Conservation (phyloP, 2,329 filamentous ascomycete species). For the Talaromyces sp. region DNA sequence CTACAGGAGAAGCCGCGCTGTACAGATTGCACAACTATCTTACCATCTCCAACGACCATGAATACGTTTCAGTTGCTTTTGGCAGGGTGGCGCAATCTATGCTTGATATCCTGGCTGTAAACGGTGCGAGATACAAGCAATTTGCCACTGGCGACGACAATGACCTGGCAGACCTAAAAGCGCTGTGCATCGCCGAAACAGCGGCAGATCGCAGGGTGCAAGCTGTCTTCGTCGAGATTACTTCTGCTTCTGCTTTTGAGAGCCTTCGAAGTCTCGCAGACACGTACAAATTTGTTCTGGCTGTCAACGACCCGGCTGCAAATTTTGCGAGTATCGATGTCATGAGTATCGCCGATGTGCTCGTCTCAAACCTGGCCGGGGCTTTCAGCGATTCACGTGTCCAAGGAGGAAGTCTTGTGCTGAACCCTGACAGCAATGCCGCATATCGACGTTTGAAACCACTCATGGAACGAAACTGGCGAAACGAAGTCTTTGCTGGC, state of each 20-base stretch:
- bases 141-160: neutral
- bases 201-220: neutral
- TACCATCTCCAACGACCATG: neutral
- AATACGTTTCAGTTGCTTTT: neutral
- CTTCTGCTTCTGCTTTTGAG: neutral
- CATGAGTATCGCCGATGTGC: conserved; percentile 41
- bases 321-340: conserved; percentile 40
- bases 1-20: neutral
- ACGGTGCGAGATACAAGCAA: neutral
- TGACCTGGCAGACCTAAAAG: neutral
- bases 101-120: neutral
- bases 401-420: conserved; percentile 47
- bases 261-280: conserved; percentile 38
- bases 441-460: neutral
- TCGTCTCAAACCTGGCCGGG: conserved; percentile 53
- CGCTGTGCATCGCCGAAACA: neutral
- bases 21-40: neutral
- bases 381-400: conserved; percentile 53
- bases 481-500: neutral
- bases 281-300: conserved; percentile 22
- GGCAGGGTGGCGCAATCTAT: neutral
- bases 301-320: conserved; percentile 33
- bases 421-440: conserved; percentile 36
- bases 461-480: neutral
- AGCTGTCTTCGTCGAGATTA: neutral